Evolutionary conservation across 805 yeast genomes (phyloP).

Genomic region (Ogataea paraovalis): DNA sequence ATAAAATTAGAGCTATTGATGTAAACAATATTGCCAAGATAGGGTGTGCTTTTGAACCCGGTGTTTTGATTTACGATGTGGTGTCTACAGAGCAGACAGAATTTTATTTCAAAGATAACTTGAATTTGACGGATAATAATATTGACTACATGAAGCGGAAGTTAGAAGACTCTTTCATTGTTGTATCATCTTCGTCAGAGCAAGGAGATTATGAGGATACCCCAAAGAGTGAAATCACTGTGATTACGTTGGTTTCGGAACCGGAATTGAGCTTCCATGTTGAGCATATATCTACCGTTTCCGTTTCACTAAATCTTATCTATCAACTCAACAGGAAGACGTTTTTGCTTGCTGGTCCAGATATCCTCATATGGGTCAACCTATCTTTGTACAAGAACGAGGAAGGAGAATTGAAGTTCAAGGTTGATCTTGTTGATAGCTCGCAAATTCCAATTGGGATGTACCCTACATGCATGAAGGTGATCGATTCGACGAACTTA

Average conservation of each 20-base stretch:
- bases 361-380: conserved; percentile 7
- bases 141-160: background rate
- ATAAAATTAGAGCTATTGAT: conserved; percentile 2
- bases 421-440: conserved; percentile 3
- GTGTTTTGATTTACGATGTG: conserved; percentile 10
- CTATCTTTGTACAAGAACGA: conserved; percentile 3
- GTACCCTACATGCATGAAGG: conserved; percentile 6
- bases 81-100: background rate
- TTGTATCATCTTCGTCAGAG: conserved; percentile 7
- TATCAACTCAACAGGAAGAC: background rate
- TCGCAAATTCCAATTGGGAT: background rate
- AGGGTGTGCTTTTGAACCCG: conserved; percentile 12
- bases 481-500: background rate
- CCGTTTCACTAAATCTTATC: background rate
- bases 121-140: conserved; percentile 6
- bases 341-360: conserved; percentile 13
- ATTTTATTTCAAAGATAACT: conserved; percentile 8
- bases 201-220: conserved; percentile 1
- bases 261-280: background rate
- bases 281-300: background rate
- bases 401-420: conserved; percentile 4
- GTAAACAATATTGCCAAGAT: no score
- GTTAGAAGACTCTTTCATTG: conserved; percentile 11
- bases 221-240: background rate
- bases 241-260: background rate